A percentile compares a stretch with the other conserved stretches of the same genome.
Conservation (phyloP, 129 eudicot genomes). For the Flaveria sonorensis region DNA sequence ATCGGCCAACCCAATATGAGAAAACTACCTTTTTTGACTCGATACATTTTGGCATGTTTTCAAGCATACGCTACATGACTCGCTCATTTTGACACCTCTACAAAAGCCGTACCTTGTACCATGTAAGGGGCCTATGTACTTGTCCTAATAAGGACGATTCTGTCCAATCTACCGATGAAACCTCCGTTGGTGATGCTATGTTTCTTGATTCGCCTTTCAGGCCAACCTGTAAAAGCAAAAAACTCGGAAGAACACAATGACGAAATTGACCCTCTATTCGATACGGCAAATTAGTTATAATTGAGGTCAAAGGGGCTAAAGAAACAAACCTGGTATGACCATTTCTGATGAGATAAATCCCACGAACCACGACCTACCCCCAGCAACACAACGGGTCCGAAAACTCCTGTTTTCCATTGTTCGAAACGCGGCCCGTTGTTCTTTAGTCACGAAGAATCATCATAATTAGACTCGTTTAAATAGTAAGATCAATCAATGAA, state of each 20-base stretch:
- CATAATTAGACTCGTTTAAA: slow-evolving; percentile 22
- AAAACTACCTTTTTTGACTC: background rate
- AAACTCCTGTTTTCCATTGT: slow-evolving; percentile 70
- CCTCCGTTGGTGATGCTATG: slow-evolving; percentile 48
- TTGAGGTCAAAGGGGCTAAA: background rate
- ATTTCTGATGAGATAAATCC: slow-evolving; percentile 67
- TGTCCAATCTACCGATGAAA: slow-evolving; percentile 67
- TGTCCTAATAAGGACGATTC: slow-evolving; percentile 42
- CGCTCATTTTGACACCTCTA: slow-evolving; percentile 1
- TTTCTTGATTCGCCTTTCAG: slow-evolving; percentile 74
- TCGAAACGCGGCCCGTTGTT: slow-evolving; percentile 75
- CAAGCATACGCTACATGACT: background rate
- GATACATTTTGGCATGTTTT: background rate
- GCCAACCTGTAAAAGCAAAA: slow-evolving; percentile 51
- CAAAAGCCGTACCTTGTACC: slow-evolving; percentile 71
- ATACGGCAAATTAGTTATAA: background rate
- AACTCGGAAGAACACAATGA: slow-evolving; percentile 1
- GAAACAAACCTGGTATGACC: slow-evolving; percentile 78
- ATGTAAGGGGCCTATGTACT: slow-evolving; percentile 63
- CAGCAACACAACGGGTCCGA: slow-evolving; percentile 65
- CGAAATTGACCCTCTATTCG: background rate
- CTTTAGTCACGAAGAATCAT: slow-evolving; percentile 42
- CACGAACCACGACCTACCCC: slow-evolving; percentile 54
- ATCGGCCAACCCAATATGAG: too few relatives aligned
- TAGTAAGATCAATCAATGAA: slow-evolving; percentile 16